Evolutionary conservation across 106 monocot genomes (phyloP), one percentile per base, ranked within the genome.

Genomic region (Allium sativum): DNA sequence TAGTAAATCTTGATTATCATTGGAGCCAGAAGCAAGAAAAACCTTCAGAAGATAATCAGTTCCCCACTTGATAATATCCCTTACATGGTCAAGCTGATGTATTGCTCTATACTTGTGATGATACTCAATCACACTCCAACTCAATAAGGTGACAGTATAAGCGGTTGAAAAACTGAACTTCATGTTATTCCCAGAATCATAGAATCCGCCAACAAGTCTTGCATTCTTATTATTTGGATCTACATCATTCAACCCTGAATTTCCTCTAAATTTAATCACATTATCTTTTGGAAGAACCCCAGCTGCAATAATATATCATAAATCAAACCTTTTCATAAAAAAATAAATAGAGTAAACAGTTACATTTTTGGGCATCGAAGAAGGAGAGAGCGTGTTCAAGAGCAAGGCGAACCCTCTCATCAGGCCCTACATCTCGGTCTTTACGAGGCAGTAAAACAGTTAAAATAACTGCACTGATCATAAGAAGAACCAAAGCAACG

Each of bases 281-380:
- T 65, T 57, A 65, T 66, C 55, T 65, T 69, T 66, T 9, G 74
- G 67, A 43, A 79, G 52, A 52, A n/a, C 4, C 18, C 78, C 79
- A 46, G 79, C 79, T 79, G 69, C 68, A 68, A 62, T 50, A 15
- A 15, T 5, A 50, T 15, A 50, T 50, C 48, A 50, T 11, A 50
- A 50, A 50, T 50, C 13, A 11, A 11, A 50, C 48, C 8, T 11
- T 2, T 50, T 50, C 48, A 15, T 6, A 15, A 11, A 50, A 8
- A 50, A 46, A 3, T 9, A 20, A 21, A 62, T 12, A 0, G 17
- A 61, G 51, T 19, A 10, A 7, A 45, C 10, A 8, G 3, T 51
- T 78, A 79, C 79, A 79, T 79, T 74, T 79, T 65, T 79, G 79
- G 0, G 79, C 79, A 21, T 79, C 68, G 59, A 79, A 79, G 69